phyloP scores from a whole-genome alignment of 768 basidiomycete genomes.

The Gymnopilus dilepis region DNA sequence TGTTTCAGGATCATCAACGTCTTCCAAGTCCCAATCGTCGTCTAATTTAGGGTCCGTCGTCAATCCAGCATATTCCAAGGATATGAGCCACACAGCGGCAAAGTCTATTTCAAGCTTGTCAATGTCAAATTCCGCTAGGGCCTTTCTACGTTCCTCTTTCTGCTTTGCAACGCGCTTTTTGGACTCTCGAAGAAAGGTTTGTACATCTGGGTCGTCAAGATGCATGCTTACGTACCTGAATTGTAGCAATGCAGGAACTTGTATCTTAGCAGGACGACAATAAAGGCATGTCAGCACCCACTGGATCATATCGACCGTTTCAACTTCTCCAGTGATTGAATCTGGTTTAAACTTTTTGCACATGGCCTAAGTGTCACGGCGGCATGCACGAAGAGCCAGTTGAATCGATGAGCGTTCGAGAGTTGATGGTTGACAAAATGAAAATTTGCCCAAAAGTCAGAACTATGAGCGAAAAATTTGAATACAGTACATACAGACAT shows the following conservation, averaged over 20 bases:
- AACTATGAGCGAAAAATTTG: not conserved
- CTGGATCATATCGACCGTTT: slow-evolving; percentile 6
- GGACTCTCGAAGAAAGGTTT: slow-evolving; percentile 1
- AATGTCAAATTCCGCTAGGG: slow-evolving; percentile 2
- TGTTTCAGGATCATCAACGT: not conserved
- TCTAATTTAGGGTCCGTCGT: slow-evolving; percentile 7
- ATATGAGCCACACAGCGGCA: slow-evolving; percentile 8
- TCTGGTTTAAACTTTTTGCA: slow-evolving; percentile 6
- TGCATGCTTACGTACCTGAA: slow-evolving; percentile 9
- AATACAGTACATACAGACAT: slow-evolving; percentile 1
- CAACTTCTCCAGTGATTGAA: slow-evolving; percentile 11
- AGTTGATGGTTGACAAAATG: not conserved
- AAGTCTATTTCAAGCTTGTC: slow-evolving; percentile 4
- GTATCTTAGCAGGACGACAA: not conserved
- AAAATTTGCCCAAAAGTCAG: not conserved
- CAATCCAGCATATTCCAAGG: slow-evolving; percentile 10
- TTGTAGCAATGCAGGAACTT: not conserved
- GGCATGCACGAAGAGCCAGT: not conserved
- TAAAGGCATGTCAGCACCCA: not conserved
- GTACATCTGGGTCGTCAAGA: slow-evolving; percentile 14
- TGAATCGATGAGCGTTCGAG: not conserved
- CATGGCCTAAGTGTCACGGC: slow-evolving; percentile 2
- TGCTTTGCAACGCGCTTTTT: not conserved
- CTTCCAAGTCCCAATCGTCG: not conserved
- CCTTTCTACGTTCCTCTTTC: slow-evolving; percentile 4